A percentile compares a stretch with the other conserved stretches of the same genome.
Evolutionary conservation across 1,139 yeast genomes (phyloP).

Genomic region (Taphrina deformans): DNA sequence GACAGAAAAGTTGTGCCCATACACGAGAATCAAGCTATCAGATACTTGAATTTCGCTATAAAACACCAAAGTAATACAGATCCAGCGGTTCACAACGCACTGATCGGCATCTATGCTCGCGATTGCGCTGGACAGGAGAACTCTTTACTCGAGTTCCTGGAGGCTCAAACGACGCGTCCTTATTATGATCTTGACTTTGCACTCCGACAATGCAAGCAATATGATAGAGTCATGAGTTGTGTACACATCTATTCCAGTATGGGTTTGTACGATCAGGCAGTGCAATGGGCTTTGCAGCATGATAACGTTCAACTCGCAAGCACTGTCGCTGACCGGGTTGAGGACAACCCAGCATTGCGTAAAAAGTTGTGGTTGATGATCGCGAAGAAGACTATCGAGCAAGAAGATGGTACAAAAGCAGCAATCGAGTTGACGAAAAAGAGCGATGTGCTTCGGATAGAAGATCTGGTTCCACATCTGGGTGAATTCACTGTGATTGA

Average conservation of each 20-base stretch:
- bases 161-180: constrained; percentile 42
- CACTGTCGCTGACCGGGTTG: constrained; percentile 56
- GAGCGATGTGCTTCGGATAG: constrained; percentile 65
- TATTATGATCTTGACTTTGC: constrained; percentile 71
- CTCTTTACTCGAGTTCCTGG: constrained; percentile 55
- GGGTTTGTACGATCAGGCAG: constrained; percentile 76
- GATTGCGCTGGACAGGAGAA: constrained; percentile 52
- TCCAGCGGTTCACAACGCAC: constrained; percentile 65
- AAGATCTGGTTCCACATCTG: constrained; percentile 71
- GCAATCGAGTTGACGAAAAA: constrained; percentile 52
- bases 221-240: constrained; percentile 62
- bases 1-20: constrained; percentile 22
- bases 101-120: constrained; percentile 68
- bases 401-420: constrained; percentile 41
- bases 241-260: constrained; percentile 67
- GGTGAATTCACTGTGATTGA: constrained; percentile 83
- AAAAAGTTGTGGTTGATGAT: constrained; percentile 75
- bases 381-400: constrained; percentile 58
- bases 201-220: constrained; percentile 67
- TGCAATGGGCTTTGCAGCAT: constrained; percentile 65
- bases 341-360: constrained; percentile 53
- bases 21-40: constrained; percentile 61
- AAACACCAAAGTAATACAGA: constrained; percentile 54
- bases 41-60: constrained; percentile 63
- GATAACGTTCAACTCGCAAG: constrained; percentile 64